A percentile compares a stretch with the other conserved stretches of the same genome.
Evolutionary conservation across 139 green algal species (phyloP).

Genomic region (Astrephomene gubernaculifera): DNA sequence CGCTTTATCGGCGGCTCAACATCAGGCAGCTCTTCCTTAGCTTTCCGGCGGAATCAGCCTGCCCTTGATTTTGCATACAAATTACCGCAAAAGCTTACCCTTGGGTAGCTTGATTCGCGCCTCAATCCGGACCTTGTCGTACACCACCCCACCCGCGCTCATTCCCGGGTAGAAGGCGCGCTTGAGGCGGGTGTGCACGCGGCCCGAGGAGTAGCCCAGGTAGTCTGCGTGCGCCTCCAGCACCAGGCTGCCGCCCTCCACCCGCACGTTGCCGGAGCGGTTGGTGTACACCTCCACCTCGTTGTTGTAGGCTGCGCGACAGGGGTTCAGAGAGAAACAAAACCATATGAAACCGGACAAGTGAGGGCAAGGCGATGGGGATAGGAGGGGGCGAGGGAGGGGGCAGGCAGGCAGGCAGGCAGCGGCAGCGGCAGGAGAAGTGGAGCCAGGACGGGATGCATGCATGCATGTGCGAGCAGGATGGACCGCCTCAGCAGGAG

Average conservation of each 20-base stretch:
- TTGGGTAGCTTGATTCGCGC: neutral
- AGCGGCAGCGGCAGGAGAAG: neutral
- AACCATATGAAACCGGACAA: too few relatives aligned
- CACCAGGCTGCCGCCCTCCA: neutral
- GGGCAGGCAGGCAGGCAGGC: too few relatives aligned
- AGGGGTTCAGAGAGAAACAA: too few relatives aligned
- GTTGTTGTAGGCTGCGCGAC: slow-evolving; percentile 3
- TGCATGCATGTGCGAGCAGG: too few relatives aligned
- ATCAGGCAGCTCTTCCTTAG: too few relatives aligned
- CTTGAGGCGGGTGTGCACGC: slow-evolving; percentile 8
- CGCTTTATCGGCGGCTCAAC: too few relatives aligned
- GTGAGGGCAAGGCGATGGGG: too few relatives aligned
- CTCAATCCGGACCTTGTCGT: neutral
- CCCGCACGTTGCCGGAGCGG: neutral
- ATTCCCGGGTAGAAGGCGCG: slow-evolving; percentile 1
- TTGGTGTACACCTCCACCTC: neutral
- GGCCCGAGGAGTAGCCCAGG: neutral
- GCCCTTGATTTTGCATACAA: too few relatives aligned
- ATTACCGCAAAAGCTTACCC: neutral
- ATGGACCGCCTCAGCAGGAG: too few relatives aligned
- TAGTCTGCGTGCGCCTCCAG: neutral
- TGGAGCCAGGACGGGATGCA: too few relatives aligned
- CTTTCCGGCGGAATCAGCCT: too few relatives aligned
- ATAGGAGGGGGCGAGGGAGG: too few relatives aligned
- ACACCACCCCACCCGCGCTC: neutral